Percentiles rank a stretch among this genome's conserved stretches.
phyloP scores from a whole-genome alignment of 495 filamentous ascomycete species.

The Lichina pygmaea region DNA sequence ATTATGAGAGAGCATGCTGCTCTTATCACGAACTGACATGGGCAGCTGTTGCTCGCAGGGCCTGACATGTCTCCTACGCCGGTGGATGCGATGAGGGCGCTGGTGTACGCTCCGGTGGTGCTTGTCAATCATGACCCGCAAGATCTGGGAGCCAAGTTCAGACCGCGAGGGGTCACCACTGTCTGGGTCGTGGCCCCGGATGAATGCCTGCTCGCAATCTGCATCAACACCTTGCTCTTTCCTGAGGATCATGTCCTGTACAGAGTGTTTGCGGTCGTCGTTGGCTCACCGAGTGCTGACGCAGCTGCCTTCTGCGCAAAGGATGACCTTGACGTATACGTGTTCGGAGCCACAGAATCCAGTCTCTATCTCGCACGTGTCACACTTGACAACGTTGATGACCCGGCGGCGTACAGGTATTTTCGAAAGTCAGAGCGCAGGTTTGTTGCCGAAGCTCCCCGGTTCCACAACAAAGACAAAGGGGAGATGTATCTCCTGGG shows the following conservation, averaged over 20 bases:
- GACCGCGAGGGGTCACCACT: neutral
- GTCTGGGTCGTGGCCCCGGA: neutral
- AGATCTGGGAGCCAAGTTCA: neutral
- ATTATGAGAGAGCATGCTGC: neutral
- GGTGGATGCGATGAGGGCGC: slow-evolving; percentile 6
- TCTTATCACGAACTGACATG: neutral
- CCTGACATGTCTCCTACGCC: slow-evolving; percentile 9
- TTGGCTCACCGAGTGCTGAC: neutral
- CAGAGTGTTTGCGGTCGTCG: neutral
- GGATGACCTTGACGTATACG: neutral
- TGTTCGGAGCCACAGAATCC: neutral
- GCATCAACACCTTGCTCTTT: neutral
- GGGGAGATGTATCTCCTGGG: slow-evolving; percentile 4
- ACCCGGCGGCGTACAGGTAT: neutral
- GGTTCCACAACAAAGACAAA: neutral
- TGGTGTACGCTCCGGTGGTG: slow-evolving; percentile 9
- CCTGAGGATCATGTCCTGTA: neutral
- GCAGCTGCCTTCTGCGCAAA: neutral
- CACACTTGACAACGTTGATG: neutral
- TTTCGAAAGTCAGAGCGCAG: neutral
- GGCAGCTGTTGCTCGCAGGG: slow-evolving; percentile 1
- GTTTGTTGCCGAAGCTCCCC: slow-evolving; percentile 1
- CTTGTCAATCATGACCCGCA: slow-evolving; percentile 9
- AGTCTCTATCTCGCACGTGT: neutral
- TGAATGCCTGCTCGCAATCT: neutral